Conservation (phyloP, 805 yeast species). For the Schwanniomyces yamadae region DNA sequence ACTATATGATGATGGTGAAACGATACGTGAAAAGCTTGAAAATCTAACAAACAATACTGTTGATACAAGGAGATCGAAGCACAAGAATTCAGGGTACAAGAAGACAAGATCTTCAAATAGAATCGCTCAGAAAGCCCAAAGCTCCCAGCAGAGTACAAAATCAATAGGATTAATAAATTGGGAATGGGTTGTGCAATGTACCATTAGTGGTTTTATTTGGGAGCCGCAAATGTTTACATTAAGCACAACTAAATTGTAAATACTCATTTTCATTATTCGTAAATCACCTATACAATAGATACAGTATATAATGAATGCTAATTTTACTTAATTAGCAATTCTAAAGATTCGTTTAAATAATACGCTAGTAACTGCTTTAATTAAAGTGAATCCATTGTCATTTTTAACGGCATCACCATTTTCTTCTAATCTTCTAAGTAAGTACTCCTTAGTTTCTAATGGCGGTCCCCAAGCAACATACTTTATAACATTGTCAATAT, state of each 20-base stretch:
- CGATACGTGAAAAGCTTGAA: conserved; percentile 1
- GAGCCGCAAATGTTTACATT: conserved; percentile 14
- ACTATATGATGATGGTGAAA: conserved; percentile 28
- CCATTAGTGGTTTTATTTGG: conserved; percentile 43
- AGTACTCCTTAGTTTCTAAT: conserved; percentile 84
- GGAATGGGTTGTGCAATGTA: conserved; percentile 70
- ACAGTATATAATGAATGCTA: too few species aligned
- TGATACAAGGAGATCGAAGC: too few species aligned
- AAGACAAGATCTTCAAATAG: not conserved
- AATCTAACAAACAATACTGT: too few species aligned
- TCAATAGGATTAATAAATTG: conserved; percentile 43
- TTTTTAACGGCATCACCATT: conserved; percentile 91
- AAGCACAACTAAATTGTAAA: not conserved
- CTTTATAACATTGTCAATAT: conserved; percentile 76
- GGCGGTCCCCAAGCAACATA: conserved; percentile 99
- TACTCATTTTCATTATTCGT: conserved; percentile 2
- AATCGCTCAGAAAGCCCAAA: not conserved
- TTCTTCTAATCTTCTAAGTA: conserved; percentile 87
- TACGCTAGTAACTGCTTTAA: conserved; percentile 47
- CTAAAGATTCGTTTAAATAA: conserved; percentile 24
- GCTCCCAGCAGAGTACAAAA: not conserved
- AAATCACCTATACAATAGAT: too few species aligned
- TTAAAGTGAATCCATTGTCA: conserved; percentile 76
- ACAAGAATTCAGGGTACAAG: conserved; percentile 4
- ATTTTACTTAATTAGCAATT: conserved; percentile 1